Conservation (phyloP, 2,329 filamentous ascomycete genomes). For the Cladosporium austrohemisphaericum region DNA sequence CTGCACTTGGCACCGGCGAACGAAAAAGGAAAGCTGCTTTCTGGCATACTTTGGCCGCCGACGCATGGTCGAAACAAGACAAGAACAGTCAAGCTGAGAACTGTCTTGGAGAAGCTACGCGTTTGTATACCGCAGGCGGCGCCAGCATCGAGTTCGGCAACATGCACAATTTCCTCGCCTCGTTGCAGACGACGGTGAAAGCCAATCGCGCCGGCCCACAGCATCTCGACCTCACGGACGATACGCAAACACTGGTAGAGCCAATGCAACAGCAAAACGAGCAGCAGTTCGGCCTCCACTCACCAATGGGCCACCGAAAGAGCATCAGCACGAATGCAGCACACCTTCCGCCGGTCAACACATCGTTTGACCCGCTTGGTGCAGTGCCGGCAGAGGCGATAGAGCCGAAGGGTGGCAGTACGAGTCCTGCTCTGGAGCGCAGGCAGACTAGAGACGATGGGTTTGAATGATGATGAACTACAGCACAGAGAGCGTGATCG, state of each 20-base stretch:
- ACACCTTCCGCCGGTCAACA: constrained; percentile 18
- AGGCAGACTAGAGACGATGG: constrained; percentile 29
- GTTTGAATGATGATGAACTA: constrained; percentile 26
- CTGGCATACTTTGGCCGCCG: constrained; percentile 79
- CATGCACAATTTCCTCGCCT: constrained; percentile 61
- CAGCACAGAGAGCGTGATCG: not conserved
- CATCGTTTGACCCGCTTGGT: constrained; percentile 32
- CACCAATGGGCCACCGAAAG: constrained; percentile 38
- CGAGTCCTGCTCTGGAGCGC: constrained; percentile 22
- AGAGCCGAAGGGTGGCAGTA: constrained; percentile 21
- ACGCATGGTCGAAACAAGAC: constrained; percentile 74
- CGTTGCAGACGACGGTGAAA: constrained; percentile 62
- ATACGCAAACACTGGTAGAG: constrained; percentile 27
- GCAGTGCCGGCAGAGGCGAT: constrained; percentile 23
- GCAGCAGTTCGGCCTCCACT: constrained; percentile 28
- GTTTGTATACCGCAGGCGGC: constrained; percentile 44
- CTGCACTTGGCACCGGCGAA: constrained; percentile 64
- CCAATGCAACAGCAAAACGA: constrained; percentile 34
- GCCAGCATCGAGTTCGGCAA: constrained; percentile 43
- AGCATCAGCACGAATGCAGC: constrained; percentile 37
- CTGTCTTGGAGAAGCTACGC: constrained; percentile 67
- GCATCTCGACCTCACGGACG: constrained; percentile 41
- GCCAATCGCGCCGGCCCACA: constrained; percentile 33
- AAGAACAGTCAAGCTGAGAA: constrained; percentile 75
- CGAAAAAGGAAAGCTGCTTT: constrained; percentile 80